Evolutionary conservation across 2,329 filamentous ascomycete species (phyloP).

Genomic region (Orbilia blumenaviensis): DNA sequence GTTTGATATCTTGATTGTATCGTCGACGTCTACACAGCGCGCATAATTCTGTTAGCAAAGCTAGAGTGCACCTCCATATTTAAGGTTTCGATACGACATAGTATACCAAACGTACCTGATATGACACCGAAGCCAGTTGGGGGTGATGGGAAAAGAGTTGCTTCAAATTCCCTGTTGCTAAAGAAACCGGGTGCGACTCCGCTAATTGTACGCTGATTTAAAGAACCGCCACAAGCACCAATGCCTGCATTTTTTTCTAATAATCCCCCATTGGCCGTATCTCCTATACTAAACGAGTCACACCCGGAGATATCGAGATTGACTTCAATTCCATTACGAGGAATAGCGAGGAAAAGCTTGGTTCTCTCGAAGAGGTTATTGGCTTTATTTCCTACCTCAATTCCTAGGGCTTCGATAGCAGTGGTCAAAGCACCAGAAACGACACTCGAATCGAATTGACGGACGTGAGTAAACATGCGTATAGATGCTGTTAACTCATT

Average conservation of each 20-base stretch:
- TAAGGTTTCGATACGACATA: neutral
- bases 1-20: slow-evolving; percentile 91
- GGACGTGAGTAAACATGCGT: slow-evolving; percentile 37
- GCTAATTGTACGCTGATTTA: slow-evolving; percentile 23
- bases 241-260: slow-evolving; percentile 14
- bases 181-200: slow-evolving; percentile 17
- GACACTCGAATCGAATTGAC: slow-evolving; percentile 12
- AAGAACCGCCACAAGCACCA: slow-evolving; percentile 21
- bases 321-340: slow-evolving; percentile 10
- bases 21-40: slow-evolving; percentile 79
- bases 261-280: slow-evolving; percentile 19
- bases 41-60: neutral
- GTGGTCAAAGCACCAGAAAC: slow-evolving; percentile 15
- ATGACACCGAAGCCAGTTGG: slow-evolving; percentile 36
- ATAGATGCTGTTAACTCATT: slow-evolving; percentile 24
- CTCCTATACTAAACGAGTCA: slow-evolving; percentile 14
- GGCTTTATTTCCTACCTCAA: slow-evolving; percentile 35
- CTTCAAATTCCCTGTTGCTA: neutral
- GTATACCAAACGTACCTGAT: slow-evolving; percentile 21
- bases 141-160: slow-evolving; percentile 20
- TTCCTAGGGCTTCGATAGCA: slow-evolving; percentile 32
- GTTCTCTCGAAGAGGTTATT: slow-evolving; percentile 33
- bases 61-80: too few relatives aligned
- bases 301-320: slow-evolving; percentile 26
- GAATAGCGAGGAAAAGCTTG: slow-evolving; percentile 39